phyloP scores from a whole-genome alignment of 2,329 filamentous ascomycete species.

The Colletotrichum phormii region DNA sequence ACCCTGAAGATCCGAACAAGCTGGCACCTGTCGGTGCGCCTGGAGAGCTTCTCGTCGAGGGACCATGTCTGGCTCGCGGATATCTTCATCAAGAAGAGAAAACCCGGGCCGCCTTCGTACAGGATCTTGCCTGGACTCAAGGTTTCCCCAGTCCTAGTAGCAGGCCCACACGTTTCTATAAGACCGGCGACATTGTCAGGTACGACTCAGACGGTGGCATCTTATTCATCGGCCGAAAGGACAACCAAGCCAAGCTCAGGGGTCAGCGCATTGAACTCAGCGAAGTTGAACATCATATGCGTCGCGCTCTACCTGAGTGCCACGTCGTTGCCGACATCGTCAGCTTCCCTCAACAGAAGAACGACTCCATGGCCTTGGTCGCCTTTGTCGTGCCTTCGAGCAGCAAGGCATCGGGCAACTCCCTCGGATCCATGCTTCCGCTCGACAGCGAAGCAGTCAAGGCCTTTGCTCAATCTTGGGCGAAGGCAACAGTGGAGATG shows the following conservation, averaged over 20 bases:
- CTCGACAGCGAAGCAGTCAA: not conserved
- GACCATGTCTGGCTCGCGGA: slow-evolving; percentile 37
- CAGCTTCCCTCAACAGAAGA: not conserved
- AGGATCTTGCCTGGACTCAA: not conserved
- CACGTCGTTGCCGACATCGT: not conserved
- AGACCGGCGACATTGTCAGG: slow-evolving; percentile 60
- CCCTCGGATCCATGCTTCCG: not conserved
- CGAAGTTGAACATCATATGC: slow-evolving; percentile 41
- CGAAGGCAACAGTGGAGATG: not conserved
- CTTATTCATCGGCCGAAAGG: slow-evolving; percentile 2
- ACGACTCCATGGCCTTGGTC: not conserved
- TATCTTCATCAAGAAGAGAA: slow-evolving; percentile 40
- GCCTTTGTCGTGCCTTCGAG: not conserved
- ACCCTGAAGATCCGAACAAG: slow-evolving; percentile 35
- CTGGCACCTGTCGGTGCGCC: slow-evolving; percentile 39
- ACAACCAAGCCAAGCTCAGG: not conserved
- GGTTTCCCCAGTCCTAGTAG: not conserved
- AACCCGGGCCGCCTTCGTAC: slow-evolving; percentile 37
- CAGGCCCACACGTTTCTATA: slow-evolving; percentile 49
- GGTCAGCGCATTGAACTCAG: slow-evolving; percentile 55
- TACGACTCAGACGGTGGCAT: slow-evolving; percentile 45
- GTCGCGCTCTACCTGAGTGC: slow-evolving; percentile 2
- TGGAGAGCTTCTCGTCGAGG: slow-evolving; percentile 41
- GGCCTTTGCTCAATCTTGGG: not conserved
- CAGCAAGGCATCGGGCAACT: not conserved